Evolutionary conservation across 805 yeast genomes (phyloP).

Genomic region (Limtongia smithiae): DNA sequence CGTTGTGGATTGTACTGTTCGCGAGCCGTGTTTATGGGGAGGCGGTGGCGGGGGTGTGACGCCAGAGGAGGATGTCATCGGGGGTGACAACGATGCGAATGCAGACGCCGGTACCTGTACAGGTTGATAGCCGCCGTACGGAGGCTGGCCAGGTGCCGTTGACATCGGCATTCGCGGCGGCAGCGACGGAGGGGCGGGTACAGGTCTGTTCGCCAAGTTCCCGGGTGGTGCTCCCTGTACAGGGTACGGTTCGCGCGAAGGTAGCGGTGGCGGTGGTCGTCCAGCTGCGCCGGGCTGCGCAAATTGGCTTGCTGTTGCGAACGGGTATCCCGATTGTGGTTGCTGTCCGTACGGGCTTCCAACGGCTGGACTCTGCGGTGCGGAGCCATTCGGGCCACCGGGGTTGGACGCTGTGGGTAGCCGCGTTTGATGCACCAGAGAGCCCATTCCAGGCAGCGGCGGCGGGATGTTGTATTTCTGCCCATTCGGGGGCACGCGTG

Average conservation of each 20-base stretch:
- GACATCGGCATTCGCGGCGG: constrained; percentile 34
- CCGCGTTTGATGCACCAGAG: constrained; percentile 6
- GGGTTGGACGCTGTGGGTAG: constrained; percentile 10
- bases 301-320: constrained; percentile 30
- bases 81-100: not conserved
- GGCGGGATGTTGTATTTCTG: constrained; percentile 30
- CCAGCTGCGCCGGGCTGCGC: constrained; percentile 30
- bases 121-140: not conserved
- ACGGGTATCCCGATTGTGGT: constrained; percentile 8
- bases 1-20: constrained; percentile 12
- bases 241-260: constrained; percentile 5
- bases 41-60: constrained; percentile 25
- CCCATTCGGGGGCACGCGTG: constrained; percentile 22
- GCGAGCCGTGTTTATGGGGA: constrained; percentile 23
- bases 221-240: constrained; percentile 7
- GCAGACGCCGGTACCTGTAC: constrained; percentile 1
- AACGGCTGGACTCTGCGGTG: constrained; percentile 5
- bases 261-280: constrained; percentile 29
- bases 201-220: constrained; percentile 20
- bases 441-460: constrained; percentile 23
- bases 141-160: constrained; percentile 14
- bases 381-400: constrained; percentile 2
- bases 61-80: constrained; percentile 1
- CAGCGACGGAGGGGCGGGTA: constrained; percentile 30
- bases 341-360: constrained; percentile 5